phyloP scores from a whole-genome alignment of 2,329 filamentous ascomycete genomes.

The Aspergillus sp. region DNA sequence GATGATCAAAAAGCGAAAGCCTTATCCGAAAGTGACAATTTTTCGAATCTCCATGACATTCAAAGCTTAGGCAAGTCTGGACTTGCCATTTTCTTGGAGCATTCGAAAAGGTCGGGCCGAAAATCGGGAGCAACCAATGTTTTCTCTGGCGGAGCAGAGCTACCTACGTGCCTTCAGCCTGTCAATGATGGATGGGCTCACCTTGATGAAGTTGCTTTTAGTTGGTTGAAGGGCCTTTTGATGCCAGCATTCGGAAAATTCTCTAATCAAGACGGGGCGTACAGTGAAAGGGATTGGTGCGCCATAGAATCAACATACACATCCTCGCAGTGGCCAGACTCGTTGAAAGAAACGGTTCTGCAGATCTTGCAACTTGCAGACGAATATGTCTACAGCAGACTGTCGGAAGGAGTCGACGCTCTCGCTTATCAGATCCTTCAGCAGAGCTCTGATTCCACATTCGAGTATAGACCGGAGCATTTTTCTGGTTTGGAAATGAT shows the following conservation, averaged over 20 bases:
- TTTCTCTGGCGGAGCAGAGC: conserved; percentile 30
- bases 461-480: conserved; percentile 24
- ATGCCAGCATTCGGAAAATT: conserved; percentile 29
- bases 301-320: conserved; percentile 42
- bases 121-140: conserved; percentile 32
- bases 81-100: conserved; percentile 49
- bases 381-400: conserved; percentile 41
- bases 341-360: conserved; percentile 48
- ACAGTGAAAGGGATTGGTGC: conserved; percentile 8
- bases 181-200: conserved; percentile 43
- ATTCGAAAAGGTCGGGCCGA: conserved; percentile 41
- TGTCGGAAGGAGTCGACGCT: conserved; percentile 26
- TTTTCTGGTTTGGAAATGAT: conserved; percentile 43
- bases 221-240: conserved; percentile 47
- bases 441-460: conserved; percentile 9
- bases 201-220: conserved; percentile 45
- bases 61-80: conserved; percentile 41
- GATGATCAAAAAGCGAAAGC: conserved; percentile 37
- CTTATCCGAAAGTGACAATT: conserved; percentile 42
- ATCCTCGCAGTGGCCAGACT: conserved; percentile 47
- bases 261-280: conserved; percentile 2
- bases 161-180: conserved; percentile 34
- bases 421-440: conserved; percentile 23
- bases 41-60: conserved; percentile 42
- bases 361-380: conserved; percentile 48